Base-by-base conservation (phyloP, 495 filamentous ascomycete species). In the Penicillium longicatenatum region DNA sequence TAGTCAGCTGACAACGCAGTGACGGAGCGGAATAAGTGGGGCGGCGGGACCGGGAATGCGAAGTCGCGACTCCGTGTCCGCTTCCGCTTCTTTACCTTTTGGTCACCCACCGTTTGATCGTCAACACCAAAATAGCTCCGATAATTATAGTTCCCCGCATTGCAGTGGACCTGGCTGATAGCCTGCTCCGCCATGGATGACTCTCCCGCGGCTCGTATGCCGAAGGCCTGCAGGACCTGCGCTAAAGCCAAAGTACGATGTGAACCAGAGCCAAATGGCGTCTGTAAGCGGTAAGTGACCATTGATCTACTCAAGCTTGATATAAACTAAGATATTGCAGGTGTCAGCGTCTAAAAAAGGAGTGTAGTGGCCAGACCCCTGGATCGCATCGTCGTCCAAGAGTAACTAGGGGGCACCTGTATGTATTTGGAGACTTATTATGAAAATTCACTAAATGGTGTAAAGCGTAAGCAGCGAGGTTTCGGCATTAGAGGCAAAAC, bases 191-290 rank as follows among this genome's bases (percentile, higher is more conserved):
- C 16, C 1, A 48, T 48, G 35, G 12, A 29, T 8, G 35, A 42
- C 14, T n/a, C 10, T 4, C 39, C 19, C 44, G 61, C 51, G 20
- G 11, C 33, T 31, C 66, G 66, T 11, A 37, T 59, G 21, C 63
- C 66, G 2, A 69, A 62, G 31, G 67, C 67, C 14, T 70, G 67
- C 20, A 44, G 50, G 17, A 65, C 64, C 6, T 70, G 67, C 39
- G 67, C 67, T 39, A 70, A 65, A 57, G 67, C 67, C 8, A 70
- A 70, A 47, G 67, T 67, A 14, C 59, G 64, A 50, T 70, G 67
- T 50, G 62, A 63, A 14, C 67, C 61, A 8, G 54, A 67, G 46
- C 33, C 14, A 16, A 26, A 59, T 22, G 62, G 64, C 3, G 30
- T 53, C 29, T 70, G 67, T 19, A 65, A 65, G 52, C 61, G 67